These are phyloP conservation scores for Musa itinerans DNA, from an alignment of 176 grass and related monocot genomes.

Conservation along the genomic window DNA sequence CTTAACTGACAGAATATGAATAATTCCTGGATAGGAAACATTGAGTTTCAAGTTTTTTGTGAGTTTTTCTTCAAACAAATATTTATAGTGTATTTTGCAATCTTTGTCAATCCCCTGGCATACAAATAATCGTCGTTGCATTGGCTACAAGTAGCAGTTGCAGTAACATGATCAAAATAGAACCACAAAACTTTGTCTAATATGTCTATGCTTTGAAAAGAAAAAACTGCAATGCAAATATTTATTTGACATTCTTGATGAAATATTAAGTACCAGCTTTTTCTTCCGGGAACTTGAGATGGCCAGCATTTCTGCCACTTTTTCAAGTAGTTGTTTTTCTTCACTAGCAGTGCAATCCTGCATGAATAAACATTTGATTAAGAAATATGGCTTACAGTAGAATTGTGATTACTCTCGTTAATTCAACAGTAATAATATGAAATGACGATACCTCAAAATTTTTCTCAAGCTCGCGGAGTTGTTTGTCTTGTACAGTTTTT, in stretches of 20 bases:
- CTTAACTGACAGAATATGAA: too few species aligned
- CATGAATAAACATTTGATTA: conserved; percentile 7
- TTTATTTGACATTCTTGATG: conserved; percentile 6
- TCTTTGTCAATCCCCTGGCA: too few species aligned
- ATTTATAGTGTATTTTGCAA: too few species aligned
- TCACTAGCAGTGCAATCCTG: conserved; percentile 94
- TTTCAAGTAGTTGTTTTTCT: conserved; percentile 83
- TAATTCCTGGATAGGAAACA: too few species aligned
- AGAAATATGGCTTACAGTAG: conserved; percentile 7
- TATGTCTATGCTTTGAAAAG: background rate
- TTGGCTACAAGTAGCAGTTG: too few species aligned
- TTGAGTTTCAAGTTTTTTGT: too few species aligned
- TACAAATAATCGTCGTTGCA: too few species aligned
- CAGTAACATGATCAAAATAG: too few species aligned
- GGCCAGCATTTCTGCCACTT: conserved; percentile 90
- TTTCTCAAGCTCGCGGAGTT: conserved; percentile 95
- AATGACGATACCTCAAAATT: conserved; percentile 76
- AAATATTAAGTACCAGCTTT: conserved; percentile 43
- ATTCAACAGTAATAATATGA: conserved; percentile 4
- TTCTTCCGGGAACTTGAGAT: conserved; percentile 84
- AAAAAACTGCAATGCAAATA: conserved; percentile 1
- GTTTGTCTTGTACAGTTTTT: conserved; percentile 63
- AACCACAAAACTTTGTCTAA: background rate
- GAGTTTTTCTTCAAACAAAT: too few species aligned
- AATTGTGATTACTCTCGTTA: background rate